Base-by-base conservation (phyloP, 768 basidiomycete genomes). In the Mycena floridula region DNA sequence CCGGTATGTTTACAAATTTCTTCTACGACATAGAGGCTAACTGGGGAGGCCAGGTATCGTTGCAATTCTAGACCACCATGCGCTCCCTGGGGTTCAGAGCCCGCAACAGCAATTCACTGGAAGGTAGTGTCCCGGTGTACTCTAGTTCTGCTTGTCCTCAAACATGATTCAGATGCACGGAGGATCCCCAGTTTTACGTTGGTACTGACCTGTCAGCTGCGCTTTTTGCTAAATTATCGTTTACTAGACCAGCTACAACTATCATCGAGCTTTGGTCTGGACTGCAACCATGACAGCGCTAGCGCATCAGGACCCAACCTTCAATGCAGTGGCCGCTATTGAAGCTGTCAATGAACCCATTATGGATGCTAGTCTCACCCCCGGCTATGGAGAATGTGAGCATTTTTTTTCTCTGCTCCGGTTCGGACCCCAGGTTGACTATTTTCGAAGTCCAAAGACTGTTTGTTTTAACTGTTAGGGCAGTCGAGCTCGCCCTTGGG, bases 281-380 rank as follows among this genome's bases (percentile, higher is more conserved):
- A 79, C 85, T 0, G 79, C 79, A 11, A 82, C 89, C 16, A 89
- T 89, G 81, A 82, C 88, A 1, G 61, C 73, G 7, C 64, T 90
- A 4, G 64, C 83, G 1, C 88, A 90, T 52, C 61, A 84, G 25
- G 81, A 89, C 55, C 72, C 85, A 5, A 63, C 67, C 30, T 90
- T 90, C 54, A 63, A 52, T 15, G 76, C 67, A 25, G 85, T 84
- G 15, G 80, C 82, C 35, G 67, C 82, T 2, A 82, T 90, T 24
- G 75, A 90, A 52, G 88, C 88, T 1, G 68, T 83, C 22, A 90
- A 90, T 49, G 88, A 90, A 46, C 84, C 83, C 0, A 77, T 86
- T 53, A 83, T 79, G 82, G 64, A 90, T 54, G 83, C 85, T 7
- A 56, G 44, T 15, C 60, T 69, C 49, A 89, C 88, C 1, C 86